These are phyloP conservation scores for Alternaria consortialis DNA, from an alignment of 2,329 filamentous ascomycete species.

Conservation along the genomic window DNA sequence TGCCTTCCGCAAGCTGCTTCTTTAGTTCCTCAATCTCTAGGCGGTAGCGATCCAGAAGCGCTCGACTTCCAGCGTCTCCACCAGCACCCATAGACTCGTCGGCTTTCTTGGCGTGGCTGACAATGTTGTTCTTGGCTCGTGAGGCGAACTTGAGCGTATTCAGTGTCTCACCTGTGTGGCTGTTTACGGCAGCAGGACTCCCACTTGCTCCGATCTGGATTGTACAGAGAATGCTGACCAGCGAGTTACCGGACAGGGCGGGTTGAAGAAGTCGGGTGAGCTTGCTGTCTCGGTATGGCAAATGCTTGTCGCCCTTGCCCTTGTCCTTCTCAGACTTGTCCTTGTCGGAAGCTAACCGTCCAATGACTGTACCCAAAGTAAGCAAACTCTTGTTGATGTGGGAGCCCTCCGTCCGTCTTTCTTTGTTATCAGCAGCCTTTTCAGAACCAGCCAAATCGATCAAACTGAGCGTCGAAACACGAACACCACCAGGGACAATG, in stretches of 20 bases:
- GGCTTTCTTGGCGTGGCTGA: constrained; percentile 94
- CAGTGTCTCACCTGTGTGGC: constrained; percentile 85
- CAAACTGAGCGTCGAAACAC: constrained; percentile 92
- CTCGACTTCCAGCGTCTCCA: constrained; percentile 83
- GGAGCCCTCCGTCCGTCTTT: constrained; percentile 90
- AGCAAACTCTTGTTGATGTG: constrained; percentile 99
- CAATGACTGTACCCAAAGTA: constrained; percentile 94
- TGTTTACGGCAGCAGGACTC: constrained; percentile 74
- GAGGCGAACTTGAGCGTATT: constrained; percentile 98
- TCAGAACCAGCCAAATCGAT: constrained; percentile 98
- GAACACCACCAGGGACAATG: constrained; percentile 79
- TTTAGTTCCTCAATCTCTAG: constrained; percentile 89
- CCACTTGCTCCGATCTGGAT: constrained; percentile 86
- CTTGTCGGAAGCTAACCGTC: constrained; percentile 87
- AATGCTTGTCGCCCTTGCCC: constrained; percentile 87
- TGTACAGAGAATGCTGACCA: constrained; percentile 97
- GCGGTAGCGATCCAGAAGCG: constrained; percentile 89
- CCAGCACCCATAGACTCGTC: constrained; percentile 84
- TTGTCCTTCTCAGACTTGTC: constrained; percentile 76
- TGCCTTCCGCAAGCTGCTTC: constrained; percentile 77
- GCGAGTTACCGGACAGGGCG: constrained; percentile 88
- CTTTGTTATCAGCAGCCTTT: constrained; percentile 93
- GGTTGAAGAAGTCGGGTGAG: constrained; percentile 91
- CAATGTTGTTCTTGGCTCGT: constrained; percentile 95
- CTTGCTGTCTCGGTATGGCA: constrained; percentile 98